Percentiles rank a stretch among this genome's conserved stretches.
phyloP scores from a whole-genome alignment of 2,329 filamentous ascomycete genomes.

The Diaporthe caulivora region DNA sequence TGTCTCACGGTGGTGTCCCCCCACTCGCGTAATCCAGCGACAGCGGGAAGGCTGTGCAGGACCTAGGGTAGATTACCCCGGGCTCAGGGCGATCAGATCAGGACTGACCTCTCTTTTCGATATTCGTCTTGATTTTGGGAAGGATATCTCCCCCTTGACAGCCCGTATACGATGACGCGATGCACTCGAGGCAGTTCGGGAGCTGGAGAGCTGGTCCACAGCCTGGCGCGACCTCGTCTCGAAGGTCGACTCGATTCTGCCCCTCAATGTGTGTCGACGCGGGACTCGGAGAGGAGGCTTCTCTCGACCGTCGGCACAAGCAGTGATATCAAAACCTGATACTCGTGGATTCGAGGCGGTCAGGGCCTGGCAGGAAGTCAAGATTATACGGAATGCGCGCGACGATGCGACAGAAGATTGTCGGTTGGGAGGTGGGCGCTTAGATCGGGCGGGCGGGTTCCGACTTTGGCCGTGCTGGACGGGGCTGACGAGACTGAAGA shows the following conservation, averaged over 20 bases:
- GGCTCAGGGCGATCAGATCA: slow-evolving; percentile 24
- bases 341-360: background rate
- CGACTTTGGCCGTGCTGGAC: slow-evolving; percentile 16
- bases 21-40: slow-evolving; percentile 31
- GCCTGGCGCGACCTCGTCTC: slow-evolving; percentile 9
- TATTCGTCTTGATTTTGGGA: background rate
- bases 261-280: slow-evolving; percentile 22
- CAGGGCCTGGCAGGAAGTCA: background rate
- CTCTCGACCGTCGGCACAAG: background rate
- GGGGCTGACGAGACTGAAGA: slow-evolving; percentile 4
- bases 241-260: background rate
- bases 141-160: slow-evolving; percentile 9
- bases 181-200: background rate
- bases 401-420: slow-evolving; percentile 15
- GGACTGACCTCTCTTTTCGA: slow-evolving; percentile 30
- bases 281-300: background rate
- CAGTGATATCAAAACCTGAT: background rate
- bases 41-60: slow-evolving; percentile 27
- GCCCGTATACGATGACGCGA: slow-evolving; percentile 25
- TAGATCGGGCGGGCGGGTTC: slow-evolving; percentile 20
- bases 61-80: slow-evolving; percentile 17
- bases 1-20: slow-evolving; percentile 21
- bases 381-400: slow-evolving; percentile 15
- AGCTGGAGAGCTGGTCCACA: slow-evolving; percentile 19
- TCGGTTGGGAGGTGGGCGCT: slow-evolving; percentile 11